A percentile compares a stretch with the other conserved stretches of the same genome.
Evolutionary conservation across 2,329 filamentous ascomycete species (phyloP).

Genomic region (Chrysoporthe cubensis): DNA sequence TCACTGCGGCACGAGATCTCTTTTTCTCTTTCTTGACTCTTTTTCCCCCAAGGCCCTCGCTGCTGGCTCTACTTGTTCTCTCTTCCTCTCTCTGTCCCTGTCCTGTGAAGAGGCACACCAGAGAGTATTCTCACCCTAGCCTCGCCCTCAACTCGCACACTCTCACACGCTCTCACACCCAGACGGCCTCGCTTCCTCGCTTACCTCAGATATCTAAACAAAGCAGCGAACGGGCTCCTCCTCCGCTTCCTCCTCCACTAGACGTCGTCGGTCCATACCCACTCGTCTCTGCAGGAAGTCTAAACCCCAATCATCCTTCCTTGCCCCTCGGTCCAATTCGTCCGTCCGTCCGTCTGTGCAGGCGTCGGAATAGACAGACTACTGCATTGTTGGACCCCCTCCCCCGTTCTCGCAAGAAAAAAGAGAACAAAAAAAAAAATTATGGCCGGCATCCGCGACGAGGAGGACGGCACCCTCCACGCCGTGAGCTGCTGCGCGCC

Average conservation of each 20-base stretch:
- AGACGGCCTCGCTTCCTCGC: background rate
- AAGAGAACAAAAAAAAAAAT: background rate
- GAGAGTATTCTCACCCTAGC: too few relatives aligned
- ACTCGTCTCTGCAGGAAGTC: background rate
- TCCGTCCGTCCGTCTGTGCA: too few relatives aligned
- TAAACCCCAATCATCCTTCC: too few relatives aligned
- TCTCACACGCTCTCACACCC: too few relatives aligned
- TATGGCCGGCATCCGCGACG: constrained; percentile 34
- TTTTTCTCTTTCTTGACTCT: background rate
- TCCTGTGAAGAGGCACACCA: too few relatives aligned
- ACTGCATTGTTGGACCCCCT: too few relatives aligned
- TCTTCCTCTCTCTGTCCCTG: too few relatives aligned
- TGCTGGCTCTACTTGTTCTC: too few relatives aligned
- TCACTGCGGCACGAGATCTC: background rate
- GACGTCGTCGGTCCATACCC: background rate
- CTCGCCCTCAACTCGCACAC: too few relatives aligned
- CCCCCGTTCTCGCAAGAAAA: background rate
- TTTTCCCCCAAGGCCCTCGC: background rate
- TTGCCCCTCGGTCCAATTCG: too few relatives aligned
- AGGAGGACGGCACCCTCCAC: constrained; percentile 40
- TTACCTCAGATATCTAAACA: constrained; percentile 3
- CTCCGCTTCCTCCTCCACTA: background rate
- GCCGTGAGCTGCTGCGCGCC: constrained; percentile 44
- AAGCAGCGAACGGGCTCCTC: background rate
- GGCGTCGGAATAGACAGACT: background rate